Evolutionary conservation across 208 protist species (phyloP).

Genomic region (Acanthamoeba triangularis): DNA sequence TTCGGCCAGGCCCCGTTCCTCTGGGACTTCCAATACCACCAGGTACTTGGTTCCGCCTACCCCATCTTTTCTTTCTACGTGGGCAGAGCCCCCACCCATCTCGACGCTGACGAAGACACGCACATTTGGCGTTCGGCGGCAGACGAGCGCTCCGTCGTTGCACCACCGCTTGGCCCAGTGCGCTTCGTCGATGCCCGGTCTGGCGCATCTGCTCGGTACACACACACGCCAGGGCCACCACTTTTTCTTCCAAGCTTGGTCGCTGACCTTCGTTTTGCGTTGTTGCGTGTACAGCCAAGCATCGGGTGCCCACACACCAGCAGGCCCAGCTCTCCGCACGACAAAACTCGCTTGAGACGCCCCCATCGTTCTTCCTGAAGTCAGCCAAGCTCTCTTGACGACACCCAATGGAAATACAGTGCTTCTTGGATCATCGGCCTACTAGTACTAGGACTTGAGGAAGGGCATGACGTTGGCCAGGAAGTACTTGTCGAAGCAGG

Average conservation of each 20-base stretch:
- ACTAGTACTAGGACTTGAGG: slow-evolving; percentile 46
- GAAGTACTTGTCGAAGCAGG: slow-evolving; percentile 69
- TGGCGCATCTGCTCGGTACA: background rate
- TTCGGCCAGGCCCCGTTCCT: slow-evolving; percentile 67
- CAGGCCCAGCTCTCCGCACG: background rate
- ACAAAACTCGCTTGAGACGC: background rate
- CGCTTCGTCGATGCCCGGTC: background rate
- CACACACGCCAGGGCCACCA: no score
- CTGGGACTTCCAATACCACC: slow-evolving; percentile 55
- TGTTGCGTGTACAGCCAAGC: background rate
- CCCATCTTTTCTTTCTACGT: background rate
- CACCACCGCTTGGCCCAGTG: background rate
- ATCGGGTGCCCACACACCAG: background rate
- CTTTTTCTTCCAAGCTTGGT: background rate
- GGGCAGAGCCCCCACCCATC: no score
- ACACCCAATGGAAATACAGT: background rate
- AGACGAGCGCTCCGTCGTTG: background rate
- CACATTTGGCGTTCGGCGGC: background rate
- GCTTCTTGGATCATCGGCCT: no score
- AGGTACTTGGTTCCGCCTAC: background rate
- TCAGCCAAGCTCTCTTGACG: slow-evolving; percentile 1
- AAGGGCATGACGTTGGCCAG: background rate
- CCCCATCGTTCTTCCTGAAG: slow-evolving; percentile 39
- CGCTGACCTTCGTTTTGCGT: background rate
- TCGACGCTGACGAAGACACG: background rate